Percentiles rank a stretch among this genome's conserved stretches.
Evolutionary conservation across 2,329 filamentous ascomycete genomes (phyloP).

Genomic region (Arthrocladium fulminans): DNA sequence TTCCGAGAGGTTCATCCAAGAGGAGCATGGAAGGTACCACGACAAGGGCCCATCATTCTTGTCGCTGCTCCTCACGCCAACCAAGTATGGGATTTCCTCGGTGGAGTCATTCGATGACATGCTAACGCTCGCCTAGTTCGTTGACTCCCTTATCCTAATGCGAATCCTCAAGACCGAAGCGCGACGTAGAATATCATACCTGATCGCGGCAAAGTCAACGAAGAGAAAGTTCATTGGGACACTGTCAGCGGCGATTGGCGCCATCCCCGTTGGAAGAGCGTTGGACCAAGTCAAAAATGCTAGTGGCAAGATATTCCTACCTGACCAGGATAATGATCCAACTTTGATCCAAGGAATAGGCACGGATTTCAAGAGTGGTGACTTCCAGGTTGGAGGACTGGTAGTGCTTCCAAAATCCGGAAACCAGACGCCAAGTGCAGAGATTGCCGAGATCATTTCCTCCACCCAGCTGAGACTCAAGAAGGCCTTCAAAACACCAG

Average conservation of each 20-base stretch:
- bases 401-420: conserved; percentile 79
- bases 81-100: conserved; percentile 54
- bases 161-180: conserved; percentile 80
- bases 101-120: neutral
- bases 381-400: conserved; percentile 70
- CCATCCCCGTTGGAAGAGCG: conserved; percentile 85
- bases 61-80: conserved; percentile 96
- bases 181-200: conserved; percentile 77
- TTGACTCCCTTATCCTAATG: conserved; percentile 90
- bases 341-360: conserved; percentile 69
- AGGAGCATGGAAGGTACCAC: conserved; percentile 89
- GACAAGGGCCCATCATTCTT: conserved; percentile 80
- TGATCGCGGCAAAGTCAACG: conserved; percentile 94
- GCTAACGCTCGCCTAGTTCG: conserved; percentile 55
- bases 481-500: conserved; percentile 70
- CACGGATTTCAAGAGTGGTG: conserved; percentile 66
- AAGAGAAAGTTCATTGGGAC: conserved; percentile 80
- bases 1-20: conserved; percentile 95
- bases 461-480: conserved; percentile 77
- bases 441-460: conserved; percentile 72
- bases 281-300: conserved; percentile 79
- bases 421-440: conserved; percentile 68
- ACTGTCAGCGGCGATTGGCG: conserved; percentile 73
- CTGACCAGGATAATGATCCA: conserved; percentile 77
- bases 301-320: conserved; percentile 73